Evolutionary conservation across 805 yeast genomes (phyloP).

Genomic region (Clavispora phyllophila): DNA sequence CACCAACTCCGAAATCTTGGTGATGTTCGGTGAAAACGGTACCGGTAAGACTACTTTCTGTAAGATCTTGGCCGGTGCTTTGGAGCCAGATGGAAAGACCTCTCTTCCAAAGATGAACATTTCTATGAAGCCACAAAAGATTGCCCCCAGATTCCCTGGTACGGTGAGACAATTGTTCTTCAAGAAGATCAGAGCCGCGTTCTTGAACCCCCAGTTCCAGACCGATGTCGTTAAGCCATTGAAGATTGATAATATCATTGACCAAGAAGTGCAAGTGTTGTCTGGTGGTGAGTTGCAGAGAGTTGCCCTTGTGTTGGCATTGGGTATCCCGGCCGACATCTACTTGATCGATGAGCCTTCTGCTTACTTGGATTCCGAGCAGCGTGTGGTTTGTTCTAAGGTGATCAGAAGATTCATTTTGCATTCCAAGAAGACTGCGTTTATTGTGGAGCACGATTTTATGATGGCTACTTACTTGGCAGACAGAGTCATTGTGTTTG

Average conservation of each 20-base stretch:
- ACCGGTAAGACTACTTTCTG: constrained; percentile 99
- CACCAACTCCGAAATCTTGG: constrained; percentile 93
- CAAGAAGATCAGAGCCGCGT: constrained; percentile 91
- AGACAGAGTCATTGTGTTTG: constrained; percentile 97
- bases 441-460: constrained; percentile 98
- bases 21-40: constrained; percentile 99
- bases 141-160: constrained; percentile 98
- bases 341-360: constrained; percentile 98
- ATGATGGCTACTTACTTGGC: constrained; percentile 99
- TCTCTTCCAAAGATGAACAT: constrained; percentile 85
- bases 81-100: constrained; percentile 76
- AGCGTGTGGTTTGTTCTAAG: constrained; percentile 98
- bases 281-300: constrained; percentile 99
- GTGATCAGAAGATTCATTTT: constrained; percentile 94
- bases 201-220: constrained; percentile 95
- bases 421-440: constrained; percentile 98
- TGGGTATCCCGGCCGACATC: constrained; percentile 93
- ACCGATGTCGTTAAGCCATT: constrained; percentile 97
- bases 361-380: constrained; percentile 98
- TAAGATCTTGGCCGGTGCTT: constrained; percentile 89
- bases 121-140: constrained; percentile 98
- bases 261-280: constrained; percentile 94
- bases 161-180: constrained; percentile 96
- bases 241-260: constrained; percentile 88
- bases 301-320: constrained; percentile 92